A percentile compares a stretch with the other conserved stretches of the same genome.
These are phyloP conservation scores for Xerocomus potaroensis DNA, from an alignment of 768 basidiomycete species.

Conservation along the genomic window DNA sequence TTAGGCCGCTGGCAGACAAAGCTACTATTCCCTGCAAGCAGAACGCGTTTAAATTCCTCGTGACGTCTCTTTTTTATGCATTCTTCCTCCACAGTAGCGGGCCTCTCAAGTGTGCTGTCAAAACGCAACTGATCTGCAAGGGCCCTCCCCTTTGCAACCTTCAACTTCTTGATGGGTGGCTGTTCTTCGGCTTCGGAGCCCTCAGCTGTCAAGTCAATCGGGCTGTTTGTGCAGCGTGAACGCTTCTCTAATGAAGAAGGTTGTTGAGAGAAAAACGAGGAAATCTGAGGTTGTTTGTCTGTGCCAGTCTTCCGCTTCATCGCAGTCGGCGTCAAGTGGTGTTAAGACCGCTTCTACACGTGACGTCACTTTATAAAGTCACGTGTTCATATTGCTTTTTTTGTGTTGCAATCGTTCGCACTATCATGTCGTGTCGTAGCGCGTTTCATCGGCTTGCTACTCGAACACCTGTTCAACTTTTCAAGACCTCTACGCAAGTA, in stretches of 20 bases:
- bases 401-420: not conserved
- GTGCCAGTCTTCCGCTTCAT: conserved; percentile 21
- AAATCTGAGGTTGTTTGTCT: conserved; percentile 36
- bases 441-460: conserved; percentile 5
- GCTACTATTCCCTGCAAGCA: conserved; percentile 44
- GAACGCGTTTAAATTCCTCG: conserved; percentile 50
- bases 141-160: conserved; percentile 15
- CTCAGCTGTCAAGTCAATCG: conserved; percentile 54
- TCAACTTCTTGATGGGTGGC: conserved; percentile 29
- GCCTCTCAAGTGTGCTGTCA: conserved; percentile 22
- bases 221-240: conserved; percentile 15
- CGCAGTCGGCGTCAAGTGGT: not conserved
- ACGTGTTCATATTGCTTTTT: conserved; percentile 22
- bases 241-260: conserved; percentile 29
- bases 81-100: conserved; percentile 20
- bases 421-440: conserved; percentile 10
- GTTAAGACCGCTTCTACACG: conserved; percentile 7
- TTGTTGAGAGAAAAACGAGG: conserved; percentile 36
- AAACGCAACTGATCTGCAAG: conserved; percentile 44
- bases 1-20: conserved; percentile 25
- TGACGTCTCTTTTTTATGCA: conserved; percentile 44
- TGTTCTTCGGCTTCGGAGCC: conserved; percentile 28
- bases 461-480: not conserved
- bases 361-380: conserved; percentile 20
- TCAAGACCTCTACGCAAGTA: not conserved